Evolutionary conservation across 2,329 filamentous ascomycete species (phyloP).

Genomic region (Phialophora verrucosa): DNA sequence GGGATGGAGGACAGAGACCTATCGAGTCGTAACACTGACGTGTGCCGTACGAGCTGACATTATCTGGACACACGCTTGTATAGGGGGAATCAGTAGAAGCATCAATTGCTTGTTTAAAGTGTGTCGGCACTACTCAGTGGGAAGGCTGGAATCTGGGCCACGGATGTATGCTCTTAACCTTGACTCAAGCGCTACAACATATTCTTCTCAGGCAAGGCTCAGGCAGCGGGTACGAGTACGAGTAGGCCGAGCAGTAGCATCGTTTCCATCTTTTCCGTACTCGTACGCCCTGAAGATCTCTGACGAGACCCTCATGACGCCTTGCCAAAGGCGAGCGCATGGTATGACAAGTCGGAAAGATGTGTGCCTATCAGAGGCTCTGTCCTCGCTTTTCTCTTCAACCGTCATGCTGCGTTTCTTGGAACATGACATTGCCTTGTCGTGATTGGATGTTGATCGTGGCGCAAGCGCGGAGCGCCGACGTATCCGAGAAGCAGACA

Average conservation of each 20-base stretch:
- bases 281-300: not conserved
- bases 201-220: not conserved
- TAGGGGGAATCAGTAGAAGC: too few species aligned
- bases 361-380: slow-evolving; percentile 8
- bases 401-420: not conserved
- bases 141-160: not conserved
- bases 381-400: not conserved
- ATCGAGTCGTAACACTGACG: not conserved
- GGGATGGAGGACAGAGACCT: not conserved
- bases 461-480: slow-evolving; percentile 20
- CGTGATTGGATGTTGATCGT: slow-evolving; percentile 25
- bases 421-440: not conserved
- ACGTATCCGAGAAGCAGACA: slow-evolving; percentile 8
- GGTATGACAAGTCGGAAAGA: not conserved
- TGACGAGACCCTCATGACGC: not conserved
- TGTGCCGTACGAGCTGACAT: not conserved
- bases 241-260: not conserved
- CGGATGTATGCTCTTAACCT: not conserved
- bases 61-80: not conserved
- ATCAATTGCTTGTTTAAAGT: not conserved
- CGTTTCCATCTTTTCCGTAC: not conserved
- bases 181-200: not conserved
- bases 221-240: not conserved
- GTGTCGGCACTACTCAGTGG: not conserved
- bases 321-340: not conserved